Evolutionary conservation across 2,329 filamentous ascomycete genomes (phyloP).

Genomic region (Magnaporthales sp.): DNA sequence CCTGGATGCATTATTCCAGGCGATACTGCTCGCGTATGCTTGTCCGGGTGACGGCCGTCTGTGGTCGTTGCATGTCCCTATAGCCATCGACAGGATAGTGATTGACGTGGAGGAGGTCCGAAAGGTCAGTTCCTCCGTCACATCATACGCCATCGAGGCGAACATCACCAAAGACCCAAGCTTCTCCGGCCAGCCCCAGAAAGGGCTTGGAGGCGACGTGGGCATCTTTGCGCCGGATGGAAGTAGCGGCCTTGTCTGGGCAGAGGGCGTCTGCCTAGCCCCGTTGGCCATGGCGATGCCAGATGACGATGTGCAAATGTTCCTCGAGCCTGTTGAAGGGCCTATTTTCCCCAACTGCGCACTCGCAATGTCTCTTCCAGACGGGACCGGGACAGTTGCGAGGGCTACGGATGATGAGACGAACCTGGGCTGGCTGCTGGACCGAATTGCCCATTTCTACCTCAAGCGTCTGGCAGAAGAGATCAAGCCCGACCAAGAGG

Average conservation of each 20-base stretch:
- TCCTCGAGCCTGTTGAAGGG: not conserved
- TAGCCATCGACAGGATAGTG: conserved; percentile 7
- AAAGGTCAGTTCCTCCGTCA: too few species aligned
- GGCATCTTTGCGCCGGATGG: not conserved
- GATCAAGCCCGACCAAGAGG: not conserved
- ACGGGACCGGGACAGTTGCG: not conserved
- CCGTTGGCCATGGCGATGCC: not conserved
- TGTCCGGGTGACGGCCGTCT: conserved; percentile 24
- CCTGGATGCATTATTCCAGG: conserved; percentile 27
- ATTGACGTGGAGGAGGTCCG: not conserved
- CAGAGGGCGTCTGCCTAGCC: not conserved
- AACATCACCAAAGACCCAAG: not conserved
- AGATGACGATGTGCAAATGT: not conserved
- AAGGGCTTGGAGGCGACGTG: not conserved
- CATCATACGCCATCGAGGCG: not conserved
- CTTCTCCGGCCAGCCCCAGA: not conserved
- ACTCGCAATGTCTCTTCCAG: not conserved
- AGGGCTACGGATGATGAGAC: not conserved
- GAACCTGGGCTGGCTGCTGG: not conserved
- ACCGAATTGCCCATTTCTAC: conserved; percentile 4
- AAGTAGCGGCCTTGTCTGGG: not conserved
- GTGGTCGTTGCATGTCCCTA: conserved; percentile 22
- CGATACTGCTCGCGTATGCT: conserved; percentile 21
- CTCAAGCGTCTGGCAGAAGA: not conserved
- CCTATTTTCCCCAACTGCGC: not conserved